These are phyloP conservation scores for Solanum sejunctum DNA, from an alignment of 257 asterid species.

Conservation along the genomic window DNA sequence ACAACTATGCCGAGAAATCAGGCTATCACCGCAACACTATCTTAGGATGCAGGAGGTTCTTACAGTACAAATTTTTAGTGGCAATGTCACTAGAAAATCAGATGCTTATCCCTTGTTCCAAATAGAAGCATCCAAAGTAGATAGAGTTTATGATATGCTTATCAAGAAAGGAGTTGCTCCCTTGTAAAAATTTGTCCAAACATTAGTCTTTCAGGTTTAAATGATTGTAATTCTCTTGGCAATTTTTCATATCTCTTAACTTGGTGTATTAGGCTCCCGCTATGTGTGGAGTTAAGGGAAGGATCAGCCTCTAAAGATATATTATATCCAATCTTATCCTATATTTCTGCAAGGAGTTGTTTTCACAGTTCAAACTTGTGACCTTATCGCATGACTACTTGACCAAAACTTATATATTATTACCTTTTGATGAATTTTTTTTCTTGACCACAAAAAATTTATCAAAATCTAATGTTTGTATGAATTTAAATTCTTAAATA, in stretches of 20 bases:
- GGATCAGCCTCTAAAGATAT: too few species aligned
- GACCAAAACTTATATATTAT: too few species aligned
- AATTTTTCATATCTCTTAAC: neutral
- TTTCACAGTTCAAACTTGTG: too few species aligned
- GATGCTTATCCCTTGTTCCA: slow-evolving; percentile 63
- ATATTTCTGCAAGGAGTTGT: too few species aligned
- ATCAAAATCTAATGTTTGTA: too few species aligned
- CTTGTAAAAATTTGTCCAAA: neutral
- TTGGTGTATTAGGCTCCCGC: too few species aligned
- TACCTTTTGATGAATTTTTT: too few species aligned
- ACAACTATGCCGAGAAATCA: slow-evolving; percentile 61
- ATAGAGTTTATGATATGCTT: slow-evolving; percentile 67
- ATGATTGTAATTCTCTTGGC: neutral
- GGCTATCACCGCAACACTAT: slow-evolving; percentile 51
- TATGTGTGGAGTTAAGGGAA: too few species aligned
- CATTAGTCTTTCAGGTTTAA: neutral
- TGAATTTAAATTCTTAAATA: too few species aligned
- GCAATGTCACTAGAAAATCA: slow-evolving; percentile 57
- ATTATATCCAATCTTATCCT: too few species aligned
- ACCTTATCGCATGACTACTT: too few species aligned
- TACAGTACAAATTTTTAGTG: slow-evolving; percentile 39
- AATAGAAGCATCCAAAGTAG: slow-evolving; percentile 54
- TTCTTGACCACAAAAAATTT: neutral
- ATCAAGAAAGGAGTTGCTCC: slow-evolving; percentile 52
- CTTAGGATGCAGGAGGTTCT: slow-evolving; percentile 56